Percentiles rank a stretch among this genome's conserved stretches.
phyloP scores from a whole-genome alignment of 1,139 yeast species.

The Pneumocystis canis region DNA sequence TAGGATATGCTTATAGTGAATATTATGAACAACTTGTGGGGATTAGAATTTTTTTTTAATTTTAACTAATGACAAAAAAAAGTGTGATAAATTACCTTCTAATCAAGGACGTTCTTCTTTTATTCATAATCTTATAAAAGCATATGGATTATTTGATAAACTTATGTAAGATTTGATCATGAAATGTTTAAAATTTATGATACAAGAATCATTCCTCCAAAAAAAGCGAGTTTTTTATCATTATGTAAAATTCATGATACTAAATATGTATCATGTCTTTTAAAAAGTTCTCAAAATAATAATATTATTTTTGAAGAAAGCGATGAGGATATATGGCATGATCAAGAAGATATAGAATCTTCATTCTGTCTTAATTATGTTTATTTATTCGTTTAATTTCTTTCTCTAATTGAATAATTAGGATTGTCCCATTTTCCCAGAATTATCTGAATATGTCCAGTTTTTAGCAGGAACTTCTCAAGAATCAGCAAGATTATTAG shows the following conservation, averaged over 20 bases:
- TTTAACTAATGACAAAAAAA: conserved; percentile 5
- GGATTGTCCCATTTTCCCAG: conserved; percentile 54
- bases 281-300: conserved; percentile 18
- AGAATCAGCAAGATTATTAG: conserved; percentile 30
- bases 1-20: conserved; percentile 21
- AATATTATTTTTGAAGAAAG: conserved; percentile 20
- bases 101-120: conserved; percentile 33
- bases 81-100: background rate
- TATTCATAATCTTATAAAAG: conserved; percentile 31
- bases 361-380: conserved; percentile 6
- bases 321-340: conserved; percentile 14
- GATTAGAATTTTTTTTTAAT: conserved; percentile 40
- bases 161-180: conserved; percentile 3
- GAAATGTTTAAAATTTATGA: background rate
- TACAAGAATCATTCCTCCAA: background rate
- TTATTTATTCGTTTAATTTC: conserved; percentile 26
- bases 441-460: conserved; percentile 36
- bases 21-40: conserved; percentile 25
- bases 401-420: conserved; percentile 14
- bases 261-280: conserved; percentile 17
- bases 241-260: conserved; percentile 25
- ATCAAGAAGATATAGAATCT: conserved; percentile 1
- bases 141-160: conserved; percentile 28
- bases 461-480: conserved; percentile 43
- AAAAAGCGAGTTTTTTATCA: background rate